Evolutionary conservation across 2,329 filamentous ascomycete species (phyloP).

Genomic region (Trichophyton schoenleinii): DNA sequence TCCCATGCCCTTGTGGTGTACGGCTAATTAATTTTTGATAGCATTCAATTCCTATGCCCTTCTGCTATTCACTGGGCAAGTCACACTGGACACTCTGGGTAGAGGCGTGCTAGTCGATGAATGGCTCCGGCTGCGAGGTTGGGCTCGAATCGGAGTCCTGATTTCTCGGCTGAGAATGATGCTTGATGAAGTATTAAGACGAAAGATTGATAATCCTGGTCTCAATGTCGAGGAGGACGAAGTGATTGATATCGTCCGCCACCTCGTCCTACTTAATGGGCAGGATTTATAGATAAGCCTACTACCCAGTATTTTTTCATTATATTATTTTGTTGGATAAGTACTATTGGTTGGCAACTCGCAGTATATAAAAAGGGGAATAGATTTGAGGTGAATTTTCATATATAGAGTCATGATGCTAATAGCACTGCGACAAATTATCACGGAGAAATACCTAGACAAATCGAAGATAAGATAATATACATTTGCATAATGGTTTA

Average conservation of each 20-base stretch:
- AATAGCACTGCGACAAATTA: no score
- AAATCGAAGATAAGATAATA: not conserved
- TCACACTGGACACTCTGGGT: constrained; percentile 76
- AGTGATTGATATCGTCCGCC: constrained; percentile 64
- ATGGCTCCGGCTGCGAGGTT: constrained; percentile 75
- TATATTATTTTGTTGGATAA: not conserved
- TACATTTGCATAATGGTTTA: not conserved
- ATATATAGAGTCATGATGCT: not conserved
- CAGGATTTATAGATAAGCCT: constrained; percentile 44
- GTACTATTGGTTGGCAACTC: not conserved
- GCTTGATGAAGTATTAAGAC: constrained; percentile 71
- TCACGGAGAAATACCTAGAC: not conserved
- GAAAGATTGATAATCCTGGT: constrained; percentile 64
- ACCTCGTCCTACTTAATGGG: constrained; percentile 80
- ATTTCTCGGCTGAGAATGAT: constrained; percentile 71
- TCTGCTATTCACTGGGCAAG: constrained; percentile 74
- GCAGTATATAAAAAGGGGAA: not conserved
- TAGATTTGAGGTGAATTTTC: not conserved
- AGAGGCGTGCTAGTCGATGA: constrained; percentile 81
- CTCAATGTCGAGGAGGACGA: constrained; percentile 37
- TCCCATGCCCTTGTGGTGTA: constrained; percentile 4
- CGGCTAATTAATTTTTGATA: constrained; percentile 8
- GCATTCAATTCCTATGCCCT: constrained; percentile 80
- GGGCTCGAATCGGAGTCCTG: constrained; percentile 87
- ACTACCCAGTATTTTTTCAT: not conserved